A percentile compares a stretch with the other conserved stretches of the same genome.
Conservation (phyloP, 2,329 filamentous ascomycete species). For the Claviceps quebecensis region DNA sequence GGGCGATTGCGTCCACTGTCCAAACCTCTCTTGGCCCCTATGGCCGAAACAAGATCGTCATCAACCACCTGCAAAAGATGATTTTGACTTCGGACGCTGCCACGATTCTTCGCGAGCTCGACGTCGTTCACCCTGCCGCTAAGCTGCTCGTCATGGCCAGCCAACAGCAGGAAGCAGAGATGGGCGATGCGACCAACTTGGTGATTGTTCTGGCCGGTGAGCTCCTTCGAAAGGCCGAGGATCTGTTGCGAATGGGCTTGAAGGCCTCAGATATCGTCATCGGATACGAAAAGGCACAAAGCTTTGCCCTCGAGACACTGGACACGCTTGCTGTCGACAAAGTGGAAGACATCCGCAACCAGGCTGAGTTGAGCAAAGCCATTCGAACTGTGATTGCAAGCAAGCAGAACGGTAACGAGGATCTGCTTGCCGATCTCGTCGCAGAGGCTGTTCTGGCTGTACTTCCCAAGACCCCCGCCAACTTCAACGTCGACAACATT, state of each 20-base stretch:
- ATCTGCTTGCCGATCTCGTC: conserved; percentile 73
- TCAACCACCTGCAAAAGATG: conserved; percentile 99
- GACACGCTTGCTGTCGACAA: conserved; percentile 87
- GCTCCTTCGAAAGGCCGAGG: conserved; percentile 91
- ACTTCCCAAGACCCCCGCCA: conserved; percentile 83
- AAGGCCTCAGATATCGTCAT: conserved; percentile 97
- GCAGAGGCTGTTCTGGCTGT: conserved; percentile 76
- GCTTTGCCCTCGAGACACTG: conserved; percentile 69
- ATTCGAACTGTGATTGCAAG: conserved; percentile 89
- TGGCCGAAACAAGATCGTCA: conserved; percentile 98
- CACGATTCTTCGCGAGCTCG: conserved; percentile 91
- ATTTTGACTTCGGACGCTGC: conserved; percentile 95
- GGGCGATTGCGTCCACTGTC: conserved; percentile 87
- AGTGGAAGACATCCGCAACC: conserved; percentile 68
- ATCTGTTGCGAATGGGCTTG: conserved; percentile 87
- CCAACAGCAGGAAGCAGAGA: conserved; percentile 97
- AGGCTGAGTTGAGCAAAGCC: conserved; percentile 82
- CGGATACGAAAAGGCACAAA: conserved; percentile 90
- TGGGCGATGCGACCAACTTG: conserved; percentile 96
- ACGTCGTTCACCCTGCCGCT: conserved; percentile 94
- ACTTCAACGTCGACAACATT: conserved; percentile 98
- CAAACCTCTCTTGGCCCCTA: conserved; percentile 95
- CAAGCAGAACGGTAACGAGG: conserved; percentile 91
- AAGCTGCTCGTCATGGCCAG: conserved; percentile 97
- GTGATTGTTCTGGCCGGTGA: conserved; percentile 94